These are phyloP conservation scores for Helicostylum pulchrum DNA, from an alignment of 192 early-diverging fungal genomes.

Conservation along the genomic window DNA sequence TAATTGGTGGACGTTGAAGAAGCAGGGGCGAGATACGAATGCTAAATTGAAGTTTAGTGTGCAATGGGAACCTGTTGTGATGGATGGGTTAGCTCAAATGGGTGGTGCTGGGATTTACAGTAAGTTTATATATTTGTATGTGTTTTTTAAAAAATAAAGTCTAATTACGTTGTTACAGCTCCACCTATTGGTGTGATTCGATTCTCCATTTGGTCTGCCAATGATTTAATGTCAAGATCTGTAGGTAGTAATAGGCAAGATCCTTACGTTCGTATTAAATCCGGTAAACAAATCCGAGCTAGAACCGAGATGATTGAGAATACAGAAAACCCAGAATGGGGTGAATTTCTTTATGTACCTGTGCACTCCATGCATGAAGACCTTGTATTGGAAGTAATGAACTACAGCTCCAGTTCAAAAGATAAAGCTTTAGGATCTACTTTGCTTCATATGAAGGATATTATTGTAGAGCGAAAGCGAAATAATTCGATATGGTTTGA, in stretches of 20 bases:
- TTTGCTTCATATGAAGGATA: constrained; percentile 41
- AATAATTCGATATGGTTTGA: constrained; percentile 13
- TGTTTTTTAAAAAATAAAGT: not conserved
- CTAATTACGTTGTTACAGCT: not conserved
- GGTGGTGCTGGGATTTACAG: constrained; percentile 7
- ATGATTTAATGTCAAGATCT: constrained; percentile 63
- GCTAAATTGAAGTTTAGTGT: constrained; percentile 34
- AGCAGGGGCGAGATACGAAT: not conserved
- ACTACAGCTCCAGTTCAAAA: constrained; percentile 72
- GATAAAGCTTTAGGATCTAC: constrained; percentile 71
- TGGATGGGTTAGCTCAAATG: constrained; percentile 38
- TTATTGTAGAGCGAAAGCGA: not conserved
- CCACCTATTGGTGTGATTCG: constrained; percentile 73
- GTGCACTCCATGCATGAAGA: constrained; percentile 64
- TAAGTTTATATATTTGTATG: not conserved
- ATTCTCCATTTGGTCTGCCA: constrained; percentile 65
- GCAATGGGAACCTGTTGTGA: constrained; percentile 70
- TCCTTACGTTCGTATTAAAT: constrained; percentile 70
- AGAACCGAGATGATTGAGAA: constrained; percentile 69
- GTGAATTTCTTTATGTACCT: constrained; percentile 76
- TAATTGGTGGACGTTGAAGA: constrained; percentile 34
- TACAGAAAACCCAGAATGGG: constrained; percentile 80
- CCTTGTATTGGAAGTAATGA: constrained; percentile 65
- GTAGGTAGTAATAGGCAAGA: constrained; percentile 55
- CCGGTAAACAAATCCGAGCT: constrained; percentile 54